Evolutionary conservation across 2,329 filamentous ascomycete genomes (phyloP), one percentile per base, ranked within the genome.

Genomic region (Lachnellula hyalina): DNA sequence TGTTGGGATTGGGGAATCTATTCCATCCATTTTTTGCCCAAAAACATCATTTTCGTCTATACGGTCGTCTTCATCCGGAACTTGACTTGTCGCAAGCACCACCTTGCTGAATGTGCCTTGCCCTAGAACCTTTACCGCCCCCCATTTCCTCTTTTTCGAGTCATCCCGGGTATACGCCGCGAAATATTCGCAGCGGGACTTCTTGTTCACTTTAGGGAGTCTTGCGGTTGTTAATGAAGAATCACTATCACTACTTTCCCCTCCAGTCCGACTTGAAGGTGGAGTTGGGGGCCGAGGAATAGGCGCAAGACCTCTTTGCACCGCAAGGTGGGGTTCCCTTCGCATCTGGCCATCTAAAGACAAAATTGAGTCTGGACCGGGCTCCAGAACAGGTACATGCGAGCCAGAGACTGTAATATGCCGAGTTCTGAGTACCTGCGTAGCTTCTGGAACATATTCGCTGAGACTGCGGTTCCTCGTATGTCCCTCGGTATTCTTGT

Each of bases 51-150:
- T 66, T 52, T 73, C 71, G 49, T 71, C 65, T 53, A 69, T 68
- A 12, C 63, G 59, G 36, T 75, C 72, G 28, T 77, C 74, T 0
- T 79, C 76, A 9, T 76, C 69, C 11, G 75, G 72, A 41, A 83
- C 80, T 67, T 95, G 84, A 65, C 88, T 90, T 11, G 92, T 96
- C 4, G 92, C 94, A 42, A 99, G 77, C 73, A 95, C 87, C 19
- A 99, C 94, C 66, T 89, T 89, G 70, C 92, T 96, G 71, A 99
- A 99, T 0, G 94, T 96, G 38, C 94, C 94, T 65, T 96, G 90
- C 5, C 94, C 94, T 5, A 99, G 80, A 61, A 86, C 76, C 55
- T 89, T 86, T 40, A 99, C 74, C 12, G 87, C 87, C 61, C 89
- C 83, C 84, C 94, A 99, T 61, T 83, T 79, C 54, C 87, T 83